Percentiles rank a stretch among this genome's conserved stretches.
phyloP scores from a whole-genome alignment of 2,329 filamentous ascomycete genomes.

The Grosmannia serpens region DNA sequence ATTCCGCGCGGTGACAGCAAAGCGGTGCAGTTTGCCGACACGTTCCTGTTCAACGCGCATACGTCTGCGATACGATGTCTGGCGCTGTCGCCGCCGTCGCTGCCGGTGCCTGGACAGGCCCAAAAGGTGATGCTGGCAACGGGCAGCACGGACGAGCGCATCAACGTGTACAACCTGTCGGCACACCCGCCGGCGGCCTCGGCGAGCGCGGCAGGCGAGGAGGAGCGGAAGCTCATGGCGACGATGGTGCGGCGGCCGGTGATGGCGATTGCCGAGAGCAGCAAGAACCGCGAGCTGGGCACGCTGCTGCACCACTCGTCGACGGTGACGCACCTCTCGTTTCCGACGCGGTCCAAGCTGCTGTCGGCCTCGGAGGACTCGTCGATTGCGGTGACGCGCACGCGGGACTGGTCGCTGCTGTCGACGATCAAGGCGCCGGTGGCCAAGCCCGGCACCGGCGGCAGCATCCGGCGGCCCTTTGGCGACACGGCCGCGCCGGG shows the following conservation, averaged over 20 bases:
- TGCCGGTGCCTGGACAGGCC: slow-evolving; percentile 44
- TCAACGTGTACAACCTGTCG: slow-evolving; percentile 89
- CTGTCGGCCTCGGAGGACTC: slow-evolving; percentile 85
- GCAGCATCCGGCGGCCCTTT: slow-evolving; percentile 46
- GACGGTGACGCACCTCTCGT: slow-evolving; percentile 66
- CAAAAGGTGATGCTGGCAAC: slow-evolving; percentile 84
- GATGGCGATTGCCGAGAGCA: slow-evolving; percentile 59
- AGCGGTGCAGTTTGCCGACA: slow-evolving; percentile 65
- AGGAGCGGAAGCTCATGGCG: slow-evolving; percentile 46
- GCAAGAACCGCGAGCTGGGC: slow-evolving; percentile 78
- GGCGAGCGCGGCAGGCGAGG: not conserved
- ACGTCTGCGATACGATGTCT: slow-evolving; percentile 81
- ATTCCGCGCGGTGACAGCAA: slow-evolving; percentile 25
- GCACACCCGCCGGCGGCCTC: slow-evolving; percentile 47
- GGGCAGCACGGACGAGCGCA: slow-evolving; percentile 83
- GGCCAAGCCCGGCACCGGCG: slow-evolving; percentile 57
- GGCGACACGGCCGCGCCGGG: slow-evolving; percentile 82
- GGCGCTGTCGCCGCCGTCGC: slow-evolving; percentile 68
- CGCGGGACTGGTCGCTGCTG: slow-evolving; percentile 79
- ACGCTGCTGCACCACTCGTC: slow-evolving; percentile 77
- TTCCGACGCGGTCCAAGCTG: slow-evolving; percentile 78
- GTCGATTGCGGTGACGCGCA: slow-evolving; percentile 76
- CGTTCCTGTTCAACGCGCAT: slow-evolving; percentile 93
- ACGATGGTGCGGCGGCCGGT: slow-evolving; percentile 53
- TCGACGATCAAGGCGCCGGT: slow-evolving; percentile 82